phyloP scores from a whole-genome alignment of 108 stramenopile genomes.

The Hondaea fermentalgiana region DNA sequence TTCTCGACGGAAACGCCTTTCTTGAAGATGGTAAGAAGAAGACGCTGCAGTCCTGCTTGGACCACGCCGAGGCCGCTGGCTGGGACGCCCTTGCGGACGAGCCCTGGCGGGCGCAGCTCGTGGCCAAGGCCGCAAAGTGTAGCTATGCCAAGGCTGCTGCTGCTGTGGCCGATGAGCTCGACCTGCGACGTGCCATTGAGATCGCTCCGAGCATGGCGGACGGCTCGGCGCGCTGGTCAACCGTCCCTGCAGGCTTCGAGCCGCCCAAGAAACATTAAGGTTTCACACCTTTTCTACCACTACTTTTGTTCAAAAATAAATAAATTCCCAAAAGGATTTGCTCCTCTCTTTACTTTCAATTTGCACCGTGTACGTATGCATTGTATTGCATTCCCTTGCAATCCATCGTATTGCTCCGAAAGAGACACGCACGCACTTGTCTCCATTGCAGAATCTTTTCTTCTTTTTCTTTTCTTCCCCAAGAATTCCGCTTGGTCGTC shows the following conservation, averaged over 20 bases:
- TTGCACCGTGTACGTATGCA: no score
- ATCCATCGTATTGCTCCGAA: no score
- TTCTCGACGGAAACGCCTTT: not conserved
- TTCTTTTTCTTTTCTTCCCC: no score
- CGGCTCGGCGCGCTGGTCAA: not conserved
- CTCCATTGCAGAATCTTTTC: no score
- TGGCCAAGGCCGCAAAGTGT: not conserved
- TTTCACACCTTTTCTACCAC: no score
- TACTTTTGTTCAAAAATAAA: no score
- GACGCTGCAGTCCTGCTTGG: not conserved
- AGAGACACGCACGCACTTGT: no score
- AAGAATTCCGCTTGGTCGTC: no score
- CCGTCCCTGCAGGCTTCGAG: not conserved
- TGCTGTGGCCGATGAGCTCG: not conserved
- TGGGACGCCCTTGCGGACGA: not conserved
- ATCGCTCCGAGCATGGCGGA: not conserved
- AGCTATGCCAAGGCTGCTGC: not conserved
- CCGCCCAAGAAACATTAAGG: not conserved
- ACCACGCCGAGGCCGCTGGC: not conserved
- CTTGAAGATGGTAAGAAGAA: conserved; percentile 3
- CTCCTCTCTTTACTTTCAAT: no score
- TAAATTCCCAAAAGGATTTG: no score
- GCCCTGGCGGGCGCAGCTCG: not conserved
- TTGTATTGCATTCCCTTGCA: no score
- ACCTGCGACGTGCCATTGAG: not conserved